Base-by-base conservation (phyloP, 768 basidiomycete species). In the Macrocybe gigantea region DNA sequence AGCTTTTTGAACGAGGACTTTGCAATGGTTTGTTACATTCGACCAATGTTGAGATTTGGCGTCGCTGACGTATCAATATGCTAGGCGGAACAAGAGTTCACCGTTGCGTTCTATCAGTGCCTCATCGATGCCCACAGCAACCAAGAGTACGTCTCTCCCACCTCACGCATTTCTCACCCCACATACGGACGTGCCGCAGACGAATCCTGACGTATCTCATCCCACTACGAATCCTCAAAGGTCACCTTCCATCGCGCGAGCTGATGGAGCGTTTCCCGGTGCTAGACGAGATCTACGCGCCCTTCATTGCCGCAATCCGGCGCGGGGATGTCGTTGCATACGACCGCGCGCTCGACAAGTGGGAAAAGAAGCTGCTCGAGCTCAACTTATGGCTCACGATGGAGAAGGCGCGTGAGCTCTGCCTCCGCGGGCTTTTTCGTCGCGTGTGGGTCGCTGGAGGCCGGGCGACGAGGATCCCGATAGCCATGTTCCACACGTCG, bases 1-100 rank as follows among this genome's bases (percentile, higher is more conserved):
- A 85, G 82, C 60, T 97, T 98, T 68, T 65, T 97, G 51, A 90
- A 90, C 58, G 96, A 97, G 62, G 88, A 95, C 42, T 94, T 91
- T 59, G 73, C 70, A 35, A 92, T 92, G 70, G 91, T 85, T 41
- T 32, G 63, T 53, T 34, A n/a, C 45, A 9, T 39, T 45, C 9
- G 30, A 36, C 38, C 48, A 40, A 49, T 37, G 0, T 7, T 8
- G 9, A 40, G 30, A 12, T 7, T 6, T 13, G 15, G 47, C 12
- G 15, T 50, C 10, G 44, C n/a, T 41, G 33, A 42, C 45, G 33
- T 22, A 33, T 15, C 6, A 49, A 15, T 29, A 39, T 38, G 33
- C 10, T 43, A 93, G 88, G 81, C 92, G 39, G 88, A 93, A 63
- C 77, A 88, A 64, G 85, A 96, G 60, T 76, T 98, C 45, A 86